Evolutionary conservation across 2,329 filamentous ascomycete species (phyloP).

Genomic region (Cladophialophora yegresii): DNA sequence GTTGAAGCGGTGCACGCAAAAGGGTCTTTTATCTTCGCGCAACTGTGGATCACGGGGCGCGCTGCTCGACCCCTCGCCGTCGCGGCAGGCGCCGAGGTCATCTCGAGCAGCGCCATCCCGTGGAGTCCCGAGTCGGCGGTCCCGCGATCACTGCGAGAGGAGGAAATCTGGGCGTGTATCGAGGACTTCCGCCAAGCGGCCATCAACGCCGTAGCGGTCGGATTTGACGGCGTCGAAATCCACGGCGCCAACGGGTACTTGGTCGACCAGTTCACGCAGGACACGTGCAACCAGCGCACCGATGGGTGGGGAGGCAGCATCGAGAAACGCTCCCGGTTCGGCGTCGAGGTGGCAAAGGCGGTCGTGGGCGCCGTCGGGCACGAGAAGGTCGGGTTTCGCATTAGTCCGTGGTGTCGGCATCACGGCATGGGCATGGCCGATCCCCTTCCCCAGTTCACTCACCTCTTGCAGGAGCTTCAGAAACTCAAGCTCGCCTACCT

Average conservation of each 20-base stretch:
- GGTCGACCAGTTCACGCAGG: conserved; percentile 55
- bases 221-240: conserved; percentile 43
- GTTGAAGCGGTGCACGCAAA: conserved; percentile 55
- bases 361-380: conserved; percentile 50
- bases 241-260: conserved; percentile 55
- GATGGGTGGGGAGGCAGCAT: conserved; percentile 56
- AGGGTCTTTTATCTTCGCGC: conserved; percentile 50
- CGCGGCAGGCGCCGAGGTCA: conserved; percentile 4
- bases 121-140: conserved; percentile 36
- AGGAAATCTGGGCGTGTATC: conserved; percentile 49
- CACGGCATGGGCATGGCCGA: conserved; percentile 61
- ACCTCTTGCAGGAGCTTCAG: conserved; percentile 57
- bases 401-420: conserved; percentile 48
- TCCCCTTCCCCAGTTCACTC: conserved; percentile 63
- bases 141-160: conserved; percentile 37
- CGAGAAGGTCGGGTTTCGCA: conserved; percentile 49
- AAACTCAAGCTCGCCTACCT: conserved; percentile 60
- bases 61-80: conserved; percentile 42
- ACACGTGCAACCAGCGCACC: conserved; percentile 49
- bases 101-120: conserved; percentile 20
- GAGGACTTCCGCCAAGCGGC: conserved; percentile 51
- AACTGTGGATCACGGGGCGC: conserved; percentile 50
- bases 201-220: conserved; percentile 56
- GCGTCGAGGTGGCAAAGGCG: conserved; percentile 53
- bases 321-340: conserved; percentile 57